Evolutionary conservation across 1,139 yeast species (phyloP).

Genomic region (Suhomyces yuchorum): DNA sequence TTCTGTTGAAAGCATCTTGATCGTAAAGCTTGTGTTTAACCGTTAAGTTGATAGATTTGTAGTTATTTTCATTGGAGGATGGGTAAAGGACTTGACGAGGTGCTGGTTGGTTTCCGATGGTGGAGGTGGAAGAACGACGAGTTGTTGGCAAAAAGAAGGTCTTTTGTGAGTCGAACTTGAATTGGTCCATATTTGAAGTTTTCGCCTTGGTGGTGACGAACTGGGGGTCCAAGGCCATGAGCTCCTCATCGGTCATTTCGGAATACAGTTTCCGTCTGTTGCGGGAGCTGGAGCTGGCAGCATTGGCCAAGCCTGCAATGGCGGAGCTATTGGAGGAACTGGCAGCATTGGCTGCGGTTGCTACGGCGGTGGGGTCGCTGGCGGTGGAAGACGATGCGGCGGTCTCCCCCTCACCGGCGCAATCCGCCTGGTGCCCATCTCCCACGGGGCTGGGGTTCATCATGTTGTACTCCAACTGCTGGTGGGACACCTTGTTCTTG

Average conservation of each 20-base stretch:
- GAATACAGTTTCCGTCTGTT: slow-evolving; percentile 56
- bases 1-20: slow-evolving; percentile 25
- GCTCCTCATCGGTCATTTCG: slow-evolving; percentile 66
- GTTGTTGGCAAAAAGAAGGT: slow-evolving; percentile 36
- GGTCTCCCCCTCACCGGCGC: slow-evolving; percentile 3
- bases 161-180: slow-evolving; percentile 44
- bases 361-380: slow-evolving; percentile 1
- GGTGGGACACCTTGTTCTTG: slow-evolving; percentile 39
- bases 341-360: slow-evolving; percentile 4
- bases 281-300: not conserved
- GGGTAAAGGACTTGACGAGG: slow-evolving; percentile 26
- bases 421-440: slow-evolving; percentile 22
- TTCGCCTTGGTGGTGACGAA: slow-evolving; percentile 39
- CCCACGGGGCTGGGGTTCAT: slow-evolving; percentile 12
- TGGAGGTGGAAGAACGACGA: slow-evolving; percentile 7
- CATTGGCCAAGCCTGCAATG: not conserved
- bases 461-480: slow-evolving; percentile 20
- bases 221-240: slow-evolving; percentile 62
- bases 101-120: slow-evolving; percentile 11
- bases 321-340: not conserved
- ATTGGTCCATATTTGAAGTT: slow-evolving; percentile 36
- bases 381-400: not conserved
- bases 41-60: slow-evolving; percentile 43
- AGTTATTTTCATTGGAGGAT: slow-evolving; percentile 43
- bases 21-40: slow-evolving; percentile 39